Conservation (phyloP, 805 yeast species). For the Ogataea ramenticola region DNA sequence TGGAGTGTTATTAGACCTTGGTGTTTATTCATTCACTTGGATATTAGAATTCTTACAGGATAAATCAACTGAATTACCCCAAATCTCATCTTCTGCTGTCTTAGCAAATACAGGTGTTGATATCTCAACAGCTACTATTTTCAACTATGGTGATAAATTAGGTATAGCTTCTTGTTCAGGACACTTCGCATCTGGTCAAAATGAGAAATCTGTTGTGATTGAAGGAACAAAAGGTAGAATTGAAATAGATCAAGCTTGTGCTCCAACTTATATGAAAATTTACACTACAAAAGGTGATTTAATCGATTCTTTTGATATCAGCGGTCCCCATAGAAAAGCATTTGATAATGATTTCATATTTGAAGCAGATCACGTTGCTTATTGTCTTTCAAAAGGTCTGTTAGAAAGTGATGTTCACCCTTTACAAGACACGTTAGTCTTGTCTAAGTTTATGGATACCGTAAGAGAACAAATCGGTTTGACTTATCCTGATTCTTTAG, state of each 20-base stretch:
- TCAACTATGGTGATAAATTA: constrained; percentile 31
- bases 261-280: constrained; percentile 22
- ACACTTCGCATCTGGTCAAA: background rate
- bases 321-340: background rate
- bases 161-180: constrained; percentile 29
- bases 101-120: constrained; percentile 34
- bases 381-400: constrained; percentile 33
- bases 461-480: constrained; percentile 37
- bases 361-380: constrained; percentile 50
- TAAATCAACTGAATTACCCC: constrained; percentile 11
- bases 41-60: constrained; percentile 32
- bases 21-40: constrained; percentile 44
- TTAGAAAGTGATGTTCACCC: constrained; percentile 28
- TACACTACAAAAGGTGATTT: constrained; percentile 19
- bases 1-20: constrained; percentile 50
- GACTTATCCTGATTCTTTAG: constrained; percentile 25
- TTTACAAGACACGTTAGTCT: constrained; percentile 36
- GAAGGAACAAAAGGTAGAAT: constrained; percentile 15
- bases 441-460: constrained; percentile 39
- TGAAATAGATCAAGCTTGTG: constrained; percentile 9
- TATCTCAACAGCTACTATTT: constrained; percentile 28
- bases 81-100: constrained; percentile 26
- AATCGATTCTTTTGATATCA: constrained; percentile 11
- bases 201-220: constrained; percentile 3
- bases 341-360: constrained; percentile 29